Evolutionary conservation across 352 stramenopile genomes (phyloP), one percentile per base, ranked within the genome.

Genomic region (Pythium plurisporium): DNA sequence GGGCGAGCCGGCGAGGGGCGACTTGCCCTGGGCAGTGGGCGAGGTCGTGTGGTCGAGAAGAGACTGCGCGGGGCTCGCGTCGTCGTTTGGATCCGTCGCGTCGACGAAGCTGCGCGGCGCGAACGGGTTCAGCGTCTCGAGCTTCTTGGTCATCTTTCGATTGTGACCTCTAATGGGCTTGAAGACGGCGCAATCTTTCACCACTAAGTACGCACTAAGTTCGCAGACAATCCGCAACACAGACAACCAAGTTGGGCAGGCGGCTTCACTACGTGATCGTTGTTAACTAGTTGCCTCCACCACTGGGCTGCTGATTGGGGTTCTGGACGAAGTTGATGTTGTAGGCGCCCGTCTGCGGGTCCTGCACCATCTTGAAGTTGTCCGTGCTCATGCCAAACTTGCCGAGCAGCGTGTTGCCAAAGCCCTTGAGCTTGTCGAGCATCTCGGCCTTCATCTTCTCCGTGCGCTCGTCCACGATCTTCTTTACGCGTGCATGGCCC

Each of bases 301-400:
- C 36, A 8, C 23, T 49, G 43, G 11, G 12, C 34, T 29, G 23
- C 48, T 46, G 48, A 41, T 49, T 67, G 23, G 67, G 46, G 53
- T 87, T 90, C 65, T 92, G 82, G 53, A 79, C 66, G 59, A 96
- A 98, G 67, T 97, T 98, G 69, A 99, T 97, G 56, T 82, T 98
- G 81, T 99, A 99, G 29, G 91, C 97, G 34, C 97, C 97, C 8
- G 91, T 98, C 8, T 86, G 79, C 23, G 96, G 96, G 79, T 99
- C 96, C 81, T 99, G 88, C 10, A 98, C 89, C 62, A 99, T 94
- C 71, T 99, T 88, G 69, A 99, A 99, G 73, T 99, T 99, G 80
- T 99, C 97, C 22, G 98, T 90, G 71, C 92, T 99, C 62, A 99
- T 79, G 30, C 97, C 97, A 75, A 99, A 99, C 66, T 99, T 99